Base-by-base conservation (phyloP, 2,329 filamentous ascomycete species). In the Aspergillus intermedius region DNA sequence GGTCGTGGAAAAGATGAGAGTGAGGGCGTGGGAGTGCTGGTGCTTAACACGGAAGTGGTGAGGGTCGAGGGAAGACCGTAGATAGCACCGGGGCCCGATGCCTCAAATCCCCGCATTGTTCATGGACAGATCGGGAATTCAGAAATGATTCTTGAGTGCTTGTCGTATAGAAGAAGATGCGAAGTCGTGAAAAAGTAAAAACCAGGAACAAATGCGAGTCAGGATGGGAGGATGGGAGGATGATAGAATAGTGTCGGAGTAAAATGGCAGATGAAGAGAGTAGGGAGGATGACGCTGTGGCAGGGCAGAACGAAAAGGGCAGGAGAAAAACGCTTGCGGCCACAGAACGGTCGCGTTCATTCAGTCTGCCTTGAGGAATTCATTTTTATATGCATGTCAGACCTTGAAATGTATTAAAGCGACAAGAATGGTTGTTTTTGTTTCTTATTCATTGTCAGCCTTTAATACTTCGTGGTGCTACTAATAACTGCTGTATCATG, bases 91-190 rank as follows among this genome's bases (percentile, higher is more conserved):
- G 60, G 60, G 60, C 60, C 62, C 64, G 65, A 64, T 65, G 64
- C 62, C 63, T 69, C 65, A 67, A 48, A 58, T 60, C 60, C 62
- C 62, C 65, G 65, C 66, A 69, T 69, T 53, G 62, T 68, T 68
- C 65, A 68, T 68, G 54, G 58, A 66, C 58, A 54, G 49, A 45
- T 37, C 22, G 30, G 21, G 30, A 12, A n/a, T 15, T 32, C 5
- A n/a, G n/a, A 17, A 19, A 17, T 40, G 37, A 12, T 10, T 21
- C n/a, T 40, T 15, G 17, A 40, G 15, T 25, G 8, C 6, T 12
- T 48, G 46, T 39, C 41, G 35, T 15, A 43, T 39, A 47, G 44
- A 22, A 32, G 40, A 43, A 44, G 22, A 35, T 43, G 13, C 43
- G 21, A 40, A 32, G 23, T 12, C 28, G 44, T 42, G 15, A 23